phyloP scores from a whole-genome alignment of 768 basidiomycete genomes.

The Pholiota molesta region DNA sequence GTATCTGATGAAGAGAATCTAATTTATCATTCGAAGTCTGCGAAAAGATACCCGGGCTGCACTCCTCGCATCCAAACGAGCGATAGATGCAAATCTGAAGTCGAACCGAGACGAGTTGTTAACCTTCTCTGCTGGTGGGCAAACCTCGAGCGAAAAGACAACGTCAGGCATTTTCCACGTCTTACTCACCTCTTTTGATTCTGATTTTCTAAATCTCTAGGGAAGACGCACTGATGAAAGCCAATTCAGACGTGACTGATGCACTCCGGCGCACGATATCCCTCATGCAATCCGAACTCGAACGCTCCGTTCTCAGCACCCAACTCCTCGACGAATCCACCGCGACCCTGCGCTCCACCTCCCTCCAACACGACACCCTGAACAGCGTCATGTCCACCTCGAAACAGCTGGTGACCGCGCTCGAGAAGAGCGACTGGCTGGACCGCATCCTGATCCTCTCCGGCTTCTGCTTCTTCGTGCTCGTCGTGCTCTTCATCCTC shows the following conservation, averaged over 20 bases:
- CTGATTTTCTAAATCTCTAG: constrained; percentile 37
- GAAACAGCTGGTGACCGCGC: constrained; percentile 80
- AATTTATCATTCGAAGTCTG: constrained; percentile 41
- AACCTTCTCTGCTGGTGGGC: constrained; percentile 52
- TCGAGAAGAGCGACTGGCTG: constrained; percentile 90
- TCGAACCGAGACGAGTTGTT: constrained; percentile 75
- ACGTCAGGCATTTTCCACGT: constrained; percentile 45
- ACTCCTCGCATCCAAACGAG: constrained; percentile 70
- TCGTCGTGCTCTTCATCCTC: constrained; percentile 84
- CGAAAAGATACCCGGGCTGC: constrained; percentile 69
- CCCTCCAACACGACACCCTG: constrained; percentile 76
- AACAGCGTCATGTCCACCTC: constrained; percentile 76
- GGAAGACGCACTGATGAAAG: constrained; percentile 86
- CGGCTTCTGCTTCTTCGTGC: constrained; percentile 80
- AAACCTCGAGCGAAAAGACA: constrained; percentile 56
- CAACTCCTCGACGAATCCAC: constrained; percentile 90
- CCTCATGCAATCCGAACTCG: constrained; percentile 91
- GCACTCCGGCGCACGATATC: constrained; percentile 82
- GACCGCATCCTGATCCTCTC: constrained; percentile 87
- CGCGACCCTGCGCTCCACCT: constrained; percentile 71
- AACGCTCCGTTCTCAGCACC: constrained; percentile 80
- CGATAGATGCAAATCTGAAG: constrained; percentile 61
- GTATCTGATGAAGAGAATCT: background rate
- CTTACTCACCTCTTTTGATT: background rate
- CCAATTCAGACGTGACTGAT: constrained; percentile 88